Conservation (phyloP, 169 alveolate species). For the Plasmodium sp. region DNA sequence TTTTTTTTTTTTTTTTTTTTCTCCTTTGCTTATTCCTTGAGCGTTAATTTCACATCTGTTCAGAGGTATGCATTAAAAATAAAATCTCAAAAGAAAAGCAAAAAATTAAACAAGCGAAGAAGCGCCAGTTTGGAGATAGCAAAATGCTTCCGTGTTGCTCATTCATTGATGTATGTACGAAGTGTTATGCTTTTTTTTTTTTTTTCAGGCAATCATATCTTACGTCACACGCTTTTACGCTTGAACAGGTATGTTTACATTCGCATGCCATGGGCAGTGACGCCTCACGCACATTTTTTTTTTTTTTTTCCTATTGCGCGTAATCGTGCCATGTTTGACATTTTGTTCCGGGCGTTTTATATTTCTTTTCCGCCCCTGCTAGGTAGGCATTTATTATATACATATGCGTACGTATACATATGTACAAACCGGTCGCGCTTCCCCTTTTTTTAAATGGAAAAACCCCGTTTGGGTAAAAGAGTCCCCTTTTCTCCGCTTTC, state of each 20-base stretch:
- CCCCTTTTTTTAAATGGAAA: not conserved
- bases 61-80: not conserved
- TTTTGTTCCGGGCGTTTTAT: not conserved
- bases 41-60: not conserved
- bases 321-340: not conserved
- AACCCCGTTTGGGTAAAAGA: not conserved
- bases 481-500: not conserved
- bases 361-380: not conserved
- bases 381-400: not conserved
- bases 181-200: not conserved
- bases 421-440: not conserved
- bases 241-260: not conserved
- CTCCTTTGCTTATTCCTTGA: not conserved
- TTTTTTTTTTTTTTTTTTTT: no score
- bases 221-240: not conserved
- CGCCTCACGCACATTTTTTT: not conserved
- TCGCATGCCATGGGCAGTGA: not conserved
- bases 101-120: not conserved
- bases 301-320: not conserved
- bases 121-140: not conserved
- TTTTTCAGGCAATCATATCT: not conserved
- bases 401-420: not conserved
- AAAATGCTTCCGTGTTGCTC: not conserved
- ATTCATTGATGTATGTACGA: not conserved
- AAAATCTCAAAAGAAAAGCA: not conserved